Conservation (phyloP, 2,329 filamentous ascomycete species). For the Hypoxylon sp. region DNA sequence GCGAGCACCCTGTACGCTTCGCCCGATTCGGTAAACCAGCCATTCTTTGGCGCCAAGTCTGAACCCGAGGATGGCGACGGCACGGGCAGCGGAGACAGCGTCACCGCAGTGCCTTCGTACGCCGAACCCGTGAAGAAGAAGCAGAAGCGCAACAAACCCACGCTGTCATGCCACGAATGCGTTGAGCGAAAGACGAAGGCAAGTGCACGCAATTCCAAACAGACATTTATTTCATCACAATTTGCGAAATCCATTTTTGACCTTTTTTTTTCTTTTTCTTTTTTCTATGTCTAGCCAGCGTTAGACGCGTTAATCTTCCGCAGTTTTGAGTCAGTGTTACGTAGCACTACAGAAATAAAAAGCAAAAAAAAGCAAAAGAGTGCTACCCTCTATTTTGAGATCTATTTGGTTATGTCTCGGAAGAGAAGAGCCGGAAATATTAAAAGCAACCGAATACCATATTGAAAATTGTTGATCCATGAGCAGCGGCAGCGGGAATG, state of each 20-base stretch:
- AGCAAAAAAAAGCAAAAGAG: not conserved
- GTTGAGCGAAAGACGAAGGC: conserved; percentile 88
- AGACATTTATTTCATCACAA: conserved; percentile 4
- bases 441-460: conserved; percentile 4
- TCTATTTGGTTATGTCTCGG: conserved; percentile 11
- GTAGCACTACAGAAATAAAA: conserved; percentile 42
- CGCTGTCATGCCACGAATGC: conserved; percentile 82
- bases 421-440: conserved; percentile 10
- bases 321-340: conserved; percentile 49
- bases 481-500: conserved; percentile 10
- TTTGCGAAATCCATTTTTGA: conserved; percentile 20
- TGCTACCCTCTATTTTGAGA: conserved; percentile 4
- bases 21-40: conserved; percentile 49
- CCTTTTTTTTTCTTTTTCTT: conserved; percentile 1
- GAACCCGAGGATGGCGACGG: conserved; percentile 53
- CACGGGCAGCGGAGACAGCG: conserved; percentile 47
- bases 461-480: conserved; percentile 11
- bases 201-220: conserved; percentile 50
- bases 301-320: conserved; percentile 31
- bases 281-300: conserved; percentile 29
- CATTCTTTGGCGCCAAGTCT: conserved; percentile 50
- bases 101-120: conserved; percentile 43
- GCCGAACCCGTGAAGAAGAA: conserved; percentile 72
- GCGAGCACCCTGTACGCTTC: conserved; percentile 51
- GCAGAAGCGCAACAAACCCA: conserved; percentile 88